Base-by-base conservation (phyloP, 2,329 filamentous ascomycete species). In the Cyanodermella asteris region DNA sequence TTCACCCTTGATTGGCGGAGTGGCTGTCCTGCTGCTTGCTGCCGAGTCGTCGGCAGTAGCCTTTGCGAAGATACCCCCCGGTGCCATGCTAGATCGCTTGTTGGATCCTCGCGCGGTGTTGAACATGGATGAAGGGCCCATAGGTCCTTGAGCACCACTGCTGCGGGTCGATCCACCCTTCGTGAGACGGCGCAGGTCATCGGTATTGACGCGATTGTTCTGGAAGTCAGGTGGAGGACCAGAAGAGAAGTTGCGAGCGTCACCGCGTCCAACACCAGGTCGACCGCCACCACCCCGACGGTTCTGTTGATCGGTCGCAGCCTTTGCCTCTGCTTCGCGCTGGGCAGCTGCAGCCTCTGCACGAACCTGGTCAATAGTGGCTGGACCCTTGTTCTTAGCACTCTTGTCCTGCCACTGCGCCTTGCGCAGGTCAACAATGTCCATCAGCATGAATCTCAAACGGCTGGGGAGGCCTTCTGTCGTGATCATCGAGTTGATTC, bases 381-480 rank as follows among this genome's bases (percentile, higher is more conserved):
- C 93, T 30, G 87, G 87, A 18, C 87, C 87, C 60, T 94, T 94
- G 14, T 32, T 19, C 53, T 82, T 75, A 27, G 59, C 55, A 45
- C 91, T 80, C 61, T 91, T 93, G 29, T 78, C 81, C 32, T 63
- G 51, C 87, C 87, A 97, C 45, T 64, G 60, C 26, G 59, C 56
- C 44, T 51, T 67, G 37, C 87, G 72, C 35, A 97, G 60, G 46
- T 97, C 87, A 29, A 91, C 48, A 28, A 91, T 66, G 45, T 97
- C 87, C 70, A 94, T 69, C 32, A 97, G 64, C 87, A 97, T 94
- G 55, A 94, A 97, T 45, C 67, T 71, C 38, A 93, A 61, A 59
- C 87, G 73, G 51, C 81, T 93, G 25, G 73, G 72, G 13, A 97
- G 61, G 16, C 75, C 72, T 8, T 73, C 72, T 31, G 77, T 70